Percentiles rank a stretch among this genome's conserved stretches.
Evolutionary conservation across 805 yeast species (phyloP).

Genomic region (Candida montana): DNA sequence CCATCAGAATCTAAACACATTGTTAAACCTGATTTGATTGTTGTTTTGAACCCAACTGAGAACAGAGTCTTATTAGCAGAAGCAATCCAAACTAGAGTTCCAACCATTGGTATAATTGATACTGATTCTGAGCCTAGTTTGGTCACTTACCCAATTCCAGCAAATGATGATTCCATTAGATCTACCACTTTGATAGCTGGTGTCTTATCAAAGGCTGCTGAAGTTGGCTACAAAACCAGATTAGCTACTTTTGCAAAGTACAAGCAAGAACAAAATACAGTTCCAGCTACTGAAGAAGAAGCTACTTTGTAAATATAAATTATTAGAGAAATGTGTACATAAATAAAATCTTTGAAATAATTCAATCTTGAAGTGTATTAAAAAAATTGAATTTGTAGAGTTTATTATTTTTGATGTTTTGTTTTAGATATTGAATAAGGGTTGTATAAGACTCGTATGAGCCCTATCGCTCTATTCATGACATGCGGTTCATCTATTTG

Average conservation of each 20-base stretch:
- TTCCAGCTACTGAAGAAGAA: background rate
- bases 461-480: too few relatives aligned
- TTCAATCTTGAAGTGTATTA: background rate
- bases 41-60: constrained; percentile 82
- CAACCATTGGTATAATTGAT: constrained; percentile 91
- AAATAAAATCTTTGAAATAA: background rate
- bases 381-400: too few relatives aligned
- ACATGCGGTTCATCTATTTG: too few relatives aligned
- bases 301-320: constrained; percentile 10
- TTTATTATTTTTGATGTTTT: too few relatives aligned
- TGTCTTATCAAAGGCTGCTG: constrained; percentile 79
- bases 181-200: constrained; percentile 77
- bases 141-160: constrained; percentile 93
- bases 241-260: constrained; percentile 12
- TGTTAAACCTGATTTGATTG: constrained; percentile 84
- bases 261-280: background rate
- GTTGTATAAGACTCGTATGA: too few relatives aligned
- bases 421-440: too few relatives aligned
- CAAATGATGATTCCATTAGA: constrained; percentile 88
- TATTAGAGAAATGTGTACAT: constrained; percentile 3
- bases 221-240: constrained; percentile 53
- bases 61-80: constrained; percentile 76
- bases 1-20: constrained; percentile 45
- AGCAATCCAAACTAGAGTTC: constrained; percentile 76
- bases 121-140: constrained; percentile 88